Evolutionary conservation across 148 eudicot genomes (phyloP), one percentile per base, ranked within the genome.

Genomic region (Vaccinium darrowii): DNA sequence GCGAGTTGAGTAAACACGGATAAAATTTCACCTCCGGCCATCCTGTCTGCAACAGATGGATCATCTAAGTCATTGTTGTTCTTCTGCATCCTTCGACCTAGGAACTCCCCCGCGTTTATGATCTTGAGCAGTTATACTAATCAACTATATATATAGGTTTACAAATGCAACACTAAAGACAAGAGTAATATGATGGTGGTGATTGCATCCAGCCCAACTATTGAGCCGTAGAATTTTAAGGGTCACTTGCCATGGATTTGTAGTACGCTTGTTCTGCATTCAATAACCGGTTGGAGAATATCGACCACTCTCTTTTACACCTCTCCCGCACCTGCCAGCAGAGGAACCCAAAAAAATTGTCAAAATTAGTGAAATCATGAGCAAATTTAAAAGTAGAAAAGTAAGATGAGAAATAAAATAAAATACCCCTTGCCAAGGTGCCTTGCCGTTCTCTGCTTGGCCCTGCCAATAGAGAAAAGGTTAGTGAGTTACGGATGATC

Each of bases 361-460:
- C 60, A 23, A 77, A 80, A 36, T 7, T 27, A 78, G 15, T 53
- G 71, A n/a, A 69, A 52, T 53, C n/a, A 69, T 3, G 23, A 65
- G 9, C 51, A 33, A 11, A 53, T 25, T 25, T 14, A 25, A 1
- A 8, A 19, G 7, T 10, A 23, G 5, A 0, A 65, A 27, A 23
- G 14, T 11, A 19, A 51, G 50, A 36, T 13, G 5, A 78, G 19
- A 77, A 51, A 11, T 0, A 2, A 76, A 43, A 27, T 54, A 43
- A 75, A 69, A 79, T 91, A 91, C 93, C 92, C 92, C 93, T 82
- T 81, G 79, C 92, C 89, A 88, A 49, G 92, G 87, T 73, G 89
- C 82, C 78, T 86, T 83, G 21, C 91, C 92, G n/a, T 84, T 23
- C 57, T 84, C 87, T 15, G 76, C 76, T 78, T 87, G 21, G 50